phyloP scores from a whole-genome alignment of 2,329 filamentous ascomycete genomes.

The Teratosphaeria epicoccoides region DNA sequence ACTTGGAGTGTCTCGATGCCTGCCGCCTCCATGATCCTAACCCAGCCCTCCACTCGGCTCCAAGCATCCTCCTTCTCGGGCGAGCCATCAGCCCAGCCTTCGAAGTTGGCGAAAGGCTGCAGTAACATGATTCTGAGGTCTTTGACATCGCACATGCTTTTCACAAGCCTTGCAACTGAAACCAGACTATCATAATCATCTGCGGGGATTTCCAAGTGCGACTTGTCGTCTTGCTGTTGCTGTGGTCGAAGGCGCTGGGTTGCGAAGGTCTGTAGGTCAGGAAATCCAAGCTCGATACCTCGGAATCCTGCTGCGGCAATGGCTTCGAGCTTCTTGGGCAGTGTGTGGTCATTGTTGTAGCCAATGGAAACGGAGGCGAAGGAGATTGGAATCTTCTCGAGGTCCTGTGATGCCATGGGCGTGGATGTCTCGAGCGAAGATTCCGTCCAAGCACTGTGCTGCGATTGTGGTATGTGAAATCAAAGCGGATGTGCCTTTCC shows the following conservation, averaged over 20 bases:
- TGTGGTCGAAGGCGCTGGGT: constrained; percentile 37
- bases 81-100: constrained; percentile 56
- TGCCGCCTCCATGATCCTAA: constrained; percentile 57
- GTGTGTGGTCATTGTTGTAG: constrained; percentile 37
- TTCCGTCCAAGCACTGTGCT: not conserved
- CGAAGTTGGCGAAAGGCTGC: constrained; percentile 67
- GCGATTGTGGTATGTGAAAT: not conserved
- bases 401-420: not conserved
- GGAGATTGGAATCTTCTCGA: constrained; percentile 36
- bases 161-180: constrained; percentile 45
- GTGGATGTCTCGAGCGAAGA: not conserved
- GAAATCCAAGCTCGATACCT: constrained; percentile 64
- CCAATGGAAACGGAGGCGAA: constrained; percentile 50
- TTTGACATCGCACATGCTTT: constrained; percentile 43
- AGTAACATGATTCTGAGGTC: constrained; percentile 56
- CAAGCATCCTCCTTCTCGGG: constrained; percentile 53
- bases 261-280: constrained; percentile 57
- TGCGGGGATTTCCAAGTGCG: constrained; percentile 34
- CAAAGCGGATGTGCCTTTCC: not conserved
- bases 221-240: constrained; percentile 5
- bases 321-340: constrained; percentile 50
- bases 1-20: constrained; percentile 62
- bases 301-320: constrained; percentile 56
- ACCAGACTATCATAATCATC: constrained; percentile 52
- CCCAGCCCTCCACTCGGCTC: constrained; percentile 53